These are phyloP conservation scores for Petunia axillaris DNA, from an alignment of 257 asterid genomes.

Conservation along the genomic window DNA sequence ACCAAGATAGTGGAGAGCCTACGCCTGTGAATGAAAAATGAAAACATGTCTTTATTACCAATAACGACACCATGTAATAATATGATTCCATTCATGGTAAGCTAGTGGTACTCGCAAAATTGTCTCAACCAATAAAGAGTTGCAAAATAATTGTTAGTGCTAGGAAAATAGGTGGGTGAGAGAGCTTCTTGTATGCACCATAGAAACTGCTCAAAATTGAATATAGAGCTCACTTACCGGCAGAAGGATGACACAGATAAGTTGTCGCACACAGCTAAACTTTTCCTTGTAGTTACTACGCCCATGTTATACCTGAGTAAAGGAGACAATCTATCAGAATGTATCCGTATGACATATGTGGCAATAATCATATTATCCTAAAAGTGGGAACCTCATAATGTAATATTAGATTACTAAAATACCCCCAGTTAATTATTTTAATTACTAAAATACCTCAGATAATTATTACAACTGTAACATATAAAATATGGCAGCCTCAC, in stretches of 20 bases:
- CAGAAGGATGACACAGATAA: slow-evolving; percentile 88
- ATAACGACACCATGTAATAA: slow-evolving; percentile 6
- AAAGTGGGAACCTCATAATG: too few relatives aligned
- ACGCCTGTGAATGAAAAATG: slow-evolving; percentile 53
- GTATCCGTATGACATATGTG: background rate
- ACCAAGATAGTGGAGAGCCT: slow-evolving; percentile 77
- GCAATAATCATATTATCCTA: background rate
- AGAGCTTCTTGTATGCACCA: background rate
- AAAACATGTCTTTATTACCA: background rate
- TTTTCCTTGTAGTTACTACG: slow-evolving; percentile 79
- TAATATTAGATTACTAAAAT: too few relatives aligned
- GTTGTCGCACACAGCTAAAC: slow-evolving; percentile 81
- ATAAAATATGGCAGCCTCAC: too few relatives aligned
- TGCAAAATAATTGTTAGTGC: slow-evolving; percentile 8
- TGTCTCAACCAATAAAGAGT: background rate
- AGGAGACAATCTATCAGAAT: slow-evolving; percentile 21
- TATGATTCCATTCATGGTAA: background rate
- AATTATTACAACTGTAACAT: too few relatives aligned
- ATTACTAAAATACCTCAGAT: too few relatives aligned
- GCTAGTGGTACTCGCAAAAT: background rate
- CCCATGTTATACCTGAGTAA: slow-evolving; percentile 88
- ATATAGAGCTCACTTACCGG: slow-evolving; percentile 51
- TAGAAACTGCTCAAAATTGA: slow-evolving; percentile 18
- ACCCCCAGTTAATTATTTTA: too few relatives aligned
- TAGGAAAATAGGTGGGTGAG: background rate